Conservation (phyloP, 2,329 filamentous ascomycete species). For the Aureobasidium musti region DNA sequence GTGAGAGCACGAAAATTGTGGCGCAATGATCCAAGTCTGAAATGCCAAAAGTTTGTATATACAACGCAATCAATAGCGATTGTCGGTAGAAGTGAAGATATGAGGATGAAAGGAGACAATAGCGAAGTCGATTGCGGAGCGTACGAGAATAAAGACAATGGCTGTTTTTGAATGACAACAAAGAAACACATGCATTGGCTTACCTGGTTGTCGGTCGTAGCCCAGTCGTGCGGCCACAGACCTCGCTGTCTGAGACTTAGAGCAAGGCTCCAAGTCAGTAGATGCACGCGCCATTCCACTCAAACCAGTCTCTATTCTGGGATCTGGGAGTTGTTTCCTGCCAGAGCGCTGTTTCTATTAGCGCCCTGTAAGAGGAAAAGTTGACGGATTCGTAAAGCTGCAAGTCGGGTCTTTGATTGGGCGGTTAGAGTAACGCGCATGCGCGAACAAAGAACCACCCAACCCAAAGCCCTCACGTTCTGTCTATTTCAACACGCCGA, state of each 20-base stretch:
- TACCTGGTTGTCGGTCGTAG: constrained; percentile 38
- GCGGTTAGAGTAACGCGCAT: constrained; percentile 21
- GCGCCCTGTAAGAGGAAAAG: constrained; percentile 30
- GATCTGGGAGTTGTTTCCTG: constrained; percentile 42
- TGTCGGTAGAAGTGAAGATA: constrained; percentile 25
- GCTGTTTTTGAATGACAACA: constrained; percentile 42
- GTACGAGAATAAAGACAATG: constrained; percentile 38
- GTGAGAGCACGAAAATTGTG: not conserved
- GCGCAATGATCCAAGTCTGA: not conserved
- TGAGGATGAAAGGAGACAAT: constrained; percentile 18
- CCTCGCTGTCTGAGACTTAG: constrained; percentile 40
- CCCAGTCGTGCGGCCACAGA: constrained; percentile 39
- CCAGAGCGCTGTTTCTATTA: constrained; percentile 40
- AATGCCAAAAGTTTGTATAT: constrained; percentile 6
- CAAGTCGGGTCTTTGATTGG: constrained; percentile 26
- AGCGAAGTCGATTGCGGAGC: constrained; percentile 34
- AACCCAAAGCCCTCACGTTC: constrained; percentile 17
- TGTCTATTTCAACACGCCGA: constrained; percentile 1
- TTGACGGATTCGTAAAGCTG: constrained; percentile 24
- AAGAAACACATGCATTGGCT: constrained; percentile 30
- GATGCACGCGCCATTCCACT: constrained; percentile 48
- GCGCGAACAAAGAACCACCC: constrained; percentile 28
- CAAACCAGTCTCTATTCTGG: constrained; percentile 48
- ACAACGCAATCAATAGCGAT: constrained; percentile 16
- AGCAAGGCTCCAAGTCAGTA: constrained; percentile 42